Evolutionary conservation across 108 stramenopile species (phyloP).

Genomic region (Schizochytrium sp.): DNA sequence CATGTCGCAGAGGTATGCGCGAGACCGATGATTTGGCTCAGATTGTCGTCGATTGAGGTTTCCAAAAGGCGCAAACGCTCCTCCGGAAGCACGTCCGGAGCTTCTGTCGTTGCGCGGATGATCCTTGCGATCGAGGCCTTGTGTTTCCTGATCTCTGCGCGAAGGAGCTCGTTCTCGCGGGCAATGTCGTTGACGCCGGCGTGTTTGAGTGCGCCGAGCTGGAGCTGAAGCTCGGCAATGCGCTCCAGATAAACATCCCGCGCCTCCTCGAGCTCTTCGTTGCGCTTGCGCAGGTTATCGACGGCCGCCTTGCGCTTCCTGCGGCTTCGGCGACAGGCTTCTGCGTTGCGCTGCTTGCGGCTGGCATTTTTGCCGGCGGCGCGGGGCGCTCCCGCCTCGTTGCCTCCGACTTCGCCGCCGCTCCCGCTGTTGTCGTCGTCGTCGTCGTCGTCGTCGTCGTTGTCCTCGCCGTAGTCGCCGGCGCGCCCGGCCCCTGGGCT

Average conservation of each 20-base stretch:
- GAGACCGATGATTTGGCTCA: not conserved
- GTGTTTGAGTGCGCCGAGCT: not conserved
- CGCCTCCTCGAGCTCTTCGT: not conserved
- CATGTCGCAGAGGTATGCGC: not conserved
- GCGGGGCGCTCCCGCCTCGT: not conserved
- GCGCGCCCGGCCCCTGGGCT: too few relatives aligned
- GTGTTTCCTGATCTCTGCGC: conserved; percentile 14
- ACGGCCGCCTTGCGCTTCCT: not conserved
- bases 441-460: too few relatives aligned
- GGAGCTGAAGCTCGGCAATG: not conserved
- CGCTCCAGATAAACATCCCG: not conserved
- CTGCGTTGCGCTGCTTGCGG: not conserved
- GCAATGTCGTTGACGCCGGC: not conserved
- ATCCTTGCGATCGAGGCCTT: not conserved
- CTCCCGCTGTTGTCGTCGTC: not conserved
- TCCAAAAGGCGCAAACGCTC: not conserved
- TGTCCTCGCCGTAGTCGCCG: too few relatives aligned
- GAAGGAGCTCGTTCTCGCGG: not conserved
- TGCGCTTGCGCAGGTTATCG: not conserved
- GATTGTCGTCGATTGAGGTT: not conserved
- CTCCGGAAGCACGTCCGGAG: not conserved
- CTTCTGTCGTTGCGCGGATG: not conserved
- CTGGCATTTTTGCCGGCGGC: not conserved
- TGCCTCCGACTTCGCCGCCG: not conserved
- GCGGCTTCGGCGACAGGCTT: not conserved